phyloP scores from a whole-genome alignment of 192 early-diverging fungal genomes.

The Linnemannia zychae region DNA sequence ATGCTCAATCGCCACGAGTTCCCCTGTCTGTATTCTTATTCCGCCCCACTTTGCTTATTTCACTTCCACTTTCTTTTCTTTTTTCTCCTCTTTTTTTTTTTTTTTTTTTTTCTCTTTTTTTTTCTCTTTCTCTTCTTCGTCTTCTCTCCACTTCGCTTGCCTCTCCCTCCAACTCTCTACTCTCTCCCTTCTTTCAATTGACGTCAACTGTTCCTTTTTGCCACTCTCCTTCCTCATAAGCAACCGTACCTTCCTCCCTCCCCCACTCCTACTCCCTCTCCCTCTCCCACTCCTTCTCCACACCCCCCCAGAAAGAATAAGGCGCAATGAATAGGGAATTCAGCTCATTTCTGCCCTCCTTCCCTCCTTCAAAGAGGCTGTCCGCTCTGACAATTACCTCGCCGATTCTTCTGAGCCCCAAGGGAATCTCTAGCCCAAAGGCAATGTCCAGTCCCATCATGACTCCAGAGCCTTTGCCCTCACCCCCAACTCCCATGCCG shows the following conservation, averaged over 20 bases:
- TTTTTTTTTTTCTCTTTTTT: background rate
- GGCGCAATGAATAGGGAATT: conserved; percentile 45
- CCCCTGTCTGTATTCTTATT: conserved; percentile 6
- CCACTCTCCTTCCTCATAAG: background rate
- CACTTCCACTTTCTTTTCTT: background rate
- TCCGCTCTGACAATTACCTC: conserved; percentile 48
- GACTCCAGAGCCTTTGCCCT: conserved; percentile 42
- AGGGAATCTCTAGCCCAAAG: background rate
- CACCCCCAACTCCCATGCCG: conserved; percentile 46
- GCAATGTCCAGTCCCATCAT: conserved; percentile 31
- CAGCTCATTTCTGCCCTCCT: conserved; percentile 51
- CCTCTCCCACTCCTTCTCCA: background rate
- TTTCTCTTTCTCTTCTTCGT: background rate
- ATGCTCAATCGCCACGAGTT: background rate
- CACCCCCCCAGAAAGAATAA: background rate
- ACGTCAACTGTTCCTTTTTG: background rate
- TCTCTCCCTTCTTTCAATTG: background rate
- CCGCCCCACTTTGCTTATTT: background rate
- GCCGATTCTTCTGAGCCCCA: conserved; percentile 11
- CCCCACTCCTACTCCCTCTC: background rate
- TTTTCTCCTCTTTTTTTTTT: background rate
- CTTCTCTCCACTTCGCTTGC: background rate
- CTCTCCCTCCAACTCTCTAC: background rate
- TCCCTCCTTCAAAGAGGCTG: conserved; percentile 50
- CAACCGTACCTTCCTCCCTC: background rate